phyloP scores from a whole-genome alignment of 2,329 filamentous ascomycete genomes.

The Claviceps pazoutovae region DNA sequence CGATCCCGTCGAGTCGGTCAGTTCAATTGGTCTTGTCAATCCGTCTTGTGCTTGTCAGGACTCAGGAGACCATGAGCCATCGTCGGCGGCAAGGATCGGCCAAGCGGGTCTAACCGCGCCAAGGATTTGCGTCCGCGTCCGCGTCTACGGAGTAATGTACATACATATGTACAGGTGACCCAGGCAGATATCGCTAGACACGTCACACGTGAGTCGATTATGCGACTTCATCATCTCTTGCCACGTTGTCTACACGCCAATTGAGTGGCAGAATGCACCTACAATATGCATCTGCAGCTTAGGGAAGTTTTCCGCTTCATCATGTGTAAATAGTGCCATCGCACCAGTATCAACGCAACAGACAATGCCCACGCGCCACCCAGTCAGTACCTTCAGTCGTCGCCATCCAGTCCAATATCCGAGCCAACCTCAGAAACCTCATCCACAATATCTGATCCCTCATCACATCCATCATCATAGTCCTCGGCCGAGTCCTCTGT shows the following conservation, averaged over 20 bases:
- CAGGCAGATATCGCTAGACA: too few relatives aligned
- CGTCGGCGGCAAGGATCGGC: background rate
- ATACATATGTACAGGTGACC: background rate
- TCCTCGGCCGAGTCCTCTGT: constrained; percentile 6
- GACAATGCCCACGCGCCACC: background rate
- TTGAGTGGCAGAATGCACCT: too few relatives aligned
- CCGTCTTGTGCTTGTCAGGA: too few relatives aligned
- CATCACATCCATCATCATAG: constrained; percentile 6
- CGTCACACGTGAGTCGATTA: too few relatives aligned
- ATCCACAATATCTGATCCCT: constrained; percentile 4
- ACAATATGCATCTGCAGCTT: too few relatives aligned
- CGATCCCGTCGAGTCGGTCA: too few relatives aligned
- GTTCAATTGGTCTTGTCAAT: too few relatives aligned
- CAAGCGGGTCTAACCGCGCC: background rate
- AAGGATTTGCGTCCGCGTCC: background rate
- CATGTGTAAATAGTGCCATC: background rate
- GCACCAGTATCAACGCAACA: background rate
- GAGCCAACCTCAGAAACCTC: constrained; percentile 4
- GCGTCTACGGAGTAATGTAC: background rate
- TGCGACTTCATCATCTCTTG: too few relatives aligned
- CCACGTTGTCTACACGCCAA: too few relatives aligned
- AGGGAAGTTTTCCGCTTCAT: too few relatives aligned
- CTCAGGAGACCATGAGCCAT: too few relatives aligned
- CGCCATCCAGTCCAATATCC: constrained; percentile 3
- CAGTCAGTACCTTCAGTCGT: background rate